Percentiles rank a stretch among this genome's conserved stretches.
Evolutionary conservation across 148 eudicot genomes (phyloP).

Genomic region (Tetragonia tetragonoides): DNA sequence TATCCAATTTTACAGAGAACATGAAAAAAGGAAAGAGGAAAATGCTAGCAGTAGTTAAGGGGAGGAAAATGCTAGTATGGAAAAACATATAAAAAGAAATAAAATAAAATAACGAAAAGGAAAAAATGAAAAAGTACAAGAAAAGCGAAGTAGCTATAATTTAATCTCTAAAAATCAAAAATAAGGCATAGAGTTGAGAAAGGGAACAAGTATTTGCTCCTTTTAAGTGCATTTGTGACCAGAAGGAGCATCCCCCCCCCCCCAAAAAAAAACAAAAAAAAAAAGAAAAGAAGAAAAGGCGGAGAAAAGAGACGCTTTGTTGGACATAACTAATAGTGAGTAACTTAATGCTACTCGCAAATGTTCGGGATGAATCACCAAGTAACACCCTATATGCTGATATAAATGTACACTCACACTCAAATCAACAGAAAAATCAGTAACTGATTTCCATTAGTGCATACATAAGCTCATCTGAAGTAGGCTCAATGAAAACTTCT

Average conservation of each 20-base stretch:
- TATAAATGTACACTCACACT: neutral
- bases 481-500: conserved; percentile 8
- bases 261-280: neutral
- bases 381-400: neutral
- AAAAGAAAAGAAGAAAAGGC: neutral
- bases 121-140: neutral
- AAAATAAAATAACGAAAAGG: too few relatives aligned
- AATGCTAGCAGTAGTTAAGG: too few relatives aligned
- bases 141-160: neutral
- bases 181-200: neutral
- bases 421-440: neutral
- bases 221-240: too few relatives aligned
- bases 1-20: too few relatives aligned
- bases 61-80: too few relatives aligned
- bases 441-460: neutral
- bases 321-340: neutral
- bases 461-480: neutral
- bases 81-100: too few relatives aligned
- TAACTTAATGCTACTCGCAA: neutral
- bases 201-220: too few relatives aligned
- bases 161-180: neutral
- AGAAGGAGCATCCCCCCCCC: too few relatives aligned
- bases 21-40: too few relatives aligned
- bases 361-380: conserved; percentile 1
- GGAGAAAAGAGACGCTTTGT: neutral